These are phyloP conservation scores for Cucurbita pepo DNA, from an alignment of 306 rosid genomes.

Conservation along the genomic window DNA sequence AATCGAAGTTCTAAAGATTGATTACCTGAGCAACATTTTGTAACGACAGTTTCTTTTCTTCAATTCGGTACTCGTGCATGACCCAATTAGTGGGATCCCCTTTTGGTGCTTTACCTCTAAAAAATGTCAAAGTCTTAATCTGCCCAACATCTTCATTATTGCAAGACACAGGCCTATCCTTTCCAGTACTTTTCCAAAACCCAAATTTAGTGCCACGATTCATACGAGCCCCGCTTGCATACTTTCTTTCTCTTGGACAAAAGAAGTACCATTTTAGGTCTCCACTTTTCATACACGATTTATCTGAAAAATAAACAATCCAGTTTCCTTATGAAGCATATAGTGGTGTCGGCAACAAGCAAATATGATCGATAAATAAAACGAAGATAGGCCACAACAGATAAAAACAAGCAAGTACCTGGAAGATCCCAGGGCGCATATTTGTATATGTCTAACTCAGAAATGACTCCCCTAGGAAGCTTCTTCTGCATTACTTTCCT, in stretches of 20 bases:
- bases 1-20: background rate
- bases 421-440: slow-evolving; percentile 66
- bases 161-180: slow-evolving; percentile 23
- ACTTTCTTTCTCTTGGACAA: slow-evolving; percentile 43
- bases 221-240: slow-evolving; percentile 36
- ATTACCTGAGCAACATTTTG: slow-evolving; percentile 37
- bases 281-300: slow-evolving; percentile 22
- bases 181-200: slow-evolving; percentile 69
- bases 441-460: slow-evolving; percentile 56
- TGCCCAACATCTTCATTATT: slow-evolving; percentile 32
- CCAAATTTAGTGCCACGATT: slow-evolving; percentile 46
- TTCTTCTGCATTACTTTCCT: slow-evolving; percentile 36
- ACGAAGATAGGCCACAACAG: background rate
- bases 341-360: background rate
- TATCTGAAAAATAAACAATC: slow-evolving; percentile 19
- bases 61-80: slow-evolving; percentile 66
- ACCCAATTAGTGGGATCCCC: slow-evolving; percentile 82
- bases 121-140: slow-evolving; percentile 58
- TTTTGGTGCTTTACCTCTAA: slow-evolving; percentile 29
- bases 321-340: background rate
- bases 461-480: slow-evolving; percentile 11
- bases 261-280: slow-evolving; percentile 71
- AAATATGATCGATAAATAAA: background rate
- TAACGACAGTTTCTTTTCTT: slow-evolving; percentile 18
- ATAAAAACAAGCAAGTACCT: slow-evolving; percentile 23